Base-by-base conservation (phyloP, 177 flowering plant genomes). In the Vitis hybrid region DNA sequence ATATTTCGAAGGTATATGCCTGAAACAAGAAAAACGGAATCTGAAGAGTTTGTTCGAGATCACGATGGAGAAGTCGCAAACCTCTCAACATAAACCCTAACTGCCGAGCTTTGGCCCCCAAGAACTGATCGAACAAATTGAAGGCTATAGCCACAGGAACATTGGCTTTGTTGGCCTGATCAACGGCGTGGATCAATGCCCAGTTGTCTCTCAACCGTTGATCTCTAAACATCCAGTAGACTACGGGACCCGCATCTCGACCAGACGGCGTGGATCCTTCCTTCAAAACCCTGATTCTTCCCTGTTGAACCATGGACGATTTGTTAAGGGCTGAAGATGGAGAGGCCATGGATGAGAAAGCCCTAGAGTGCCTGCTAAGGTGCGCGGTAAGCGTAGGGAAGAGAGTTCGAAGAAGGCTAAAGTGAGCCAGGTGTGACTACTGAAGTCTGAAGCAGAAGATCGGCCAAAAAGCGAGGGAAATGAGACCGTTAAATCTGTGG, bases 211-310 rank as follows among this genome's bases (percentile, higher is more conserved):
- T 89, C 66, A 88, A 12, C 73, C 99, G 77, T 72, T 93, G 99
- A 75, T 95, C 99, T 66, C 98, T 85, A 81, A 95, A 95, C 99
- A 95, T 95, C 99, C 98, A 95, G 78, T 95, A 95, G 53, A 95
- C 87, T 6, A 91, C 94, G 1, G 97, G 97, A 2, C 98, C 97
- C 56, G 31, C 62, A 12, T 56, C 61, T 31, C 51, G 58, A 63
- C 58, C 76, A 5, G 31, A 61, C 50, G 64, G 74, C 18, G 62
- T 22, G 2, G 72, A 60, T 6, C 85, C 83, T 60, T 82, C 81
- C 76, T 89, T 89, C 49, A 90, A 72, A 53, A 88, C 80, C 78
- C 96, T 76, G 62, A 93, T 66, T 50, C 98, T 70, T 5, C 90
- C 89, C 56, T 87, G 64, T 63, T 89, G 97, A 29, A 89, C 84